Conservation (phyloP, 1,284 basidiomycete species). For the Puccinia horiana region DNA sequence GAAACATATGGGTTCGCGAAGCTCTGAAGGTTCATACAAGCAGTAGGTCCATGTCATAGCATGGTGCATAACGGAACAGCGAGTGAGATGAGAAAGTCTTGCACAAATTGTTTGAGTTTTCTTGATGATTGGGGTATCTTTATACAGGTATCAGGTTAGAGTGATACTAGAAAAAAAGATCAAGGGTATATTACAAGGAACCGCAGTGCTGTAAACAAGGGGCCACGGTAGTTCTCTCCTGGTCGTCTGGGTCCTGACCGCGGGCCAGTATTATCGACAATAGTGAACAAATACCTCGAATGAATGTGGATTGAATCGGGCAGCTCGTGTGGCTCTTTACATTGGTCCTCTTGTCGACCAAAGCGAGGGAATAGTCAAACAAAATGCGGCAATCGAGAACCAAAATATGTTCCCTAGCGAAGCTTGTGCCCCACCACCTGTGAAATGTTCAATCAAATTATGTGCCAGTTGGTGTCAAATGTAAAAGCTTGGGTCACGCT, state of each 20-base stretch:
- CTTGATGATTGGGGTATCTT: too few species aligned
- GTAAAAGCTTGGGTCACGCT: neutral
- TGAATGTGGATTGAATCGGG: neutral
- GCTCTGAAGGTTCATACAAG: too few species aligned
- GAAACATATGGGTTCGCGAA: too few species aligned
- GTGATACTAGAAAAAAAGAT: too few species aligned
- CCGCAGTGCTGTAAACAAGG: neutral
- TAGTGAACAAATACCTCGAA: neutral
- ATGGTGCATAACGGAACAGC: too few species aligned
- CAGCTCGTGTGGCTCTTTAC: neutral
- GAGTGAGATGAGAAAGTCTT: too few species aligned
- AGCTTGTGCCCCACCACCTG: conserved; percentile 31
- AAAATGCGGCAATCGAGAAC: conserved; percentile 25
- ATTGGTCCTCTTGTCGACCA: conserved; percentile 38
- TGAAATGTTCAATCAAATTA: neutral
- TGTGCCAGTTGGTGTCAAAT: neutral
- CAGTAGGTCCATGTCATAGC: too few species aligned
- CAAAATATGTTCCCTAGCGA: conserved; percentile 39
- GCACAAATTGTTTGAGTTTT: too few species aligned
- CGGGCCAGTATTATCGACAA: neutral
- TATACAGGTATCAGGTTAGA: too few species aligned
- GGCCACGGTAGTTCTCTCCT: neutral
- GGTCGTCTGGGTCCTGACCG: neutral
- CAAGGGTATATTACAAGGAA: neutral
- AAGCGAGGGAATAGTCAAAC: conserved; percentile 20